A percentile compares a stretch with the other conserved stretches of the same genome.
Evolutionary conservation across 371 early-diverging fungal genomes (phyloP).

Genomic region (Mucor ambiguus): DNA sequence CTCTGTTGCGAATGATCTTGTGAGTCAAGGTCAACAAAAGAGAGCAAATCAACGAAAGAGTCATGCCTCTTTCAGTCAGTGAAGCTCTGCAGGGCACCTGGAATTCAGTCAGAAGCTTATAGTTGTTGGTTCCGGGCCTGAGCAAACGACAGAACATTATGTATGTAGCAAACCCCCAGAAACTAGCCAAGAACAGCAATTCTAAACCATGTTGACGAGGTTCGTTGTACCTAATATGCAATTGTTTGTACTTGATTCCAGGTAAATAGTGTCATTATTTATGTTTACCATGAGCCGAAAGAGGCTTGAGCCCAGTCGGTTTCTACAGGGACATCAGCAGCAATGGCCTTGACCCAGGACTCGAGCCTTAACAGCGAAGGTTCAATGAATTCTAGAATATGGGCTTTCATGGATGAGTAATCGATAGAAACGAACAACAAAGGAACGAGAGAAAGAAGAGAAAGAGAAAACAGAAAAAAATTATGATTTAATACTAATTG

Average conservation of each 20-base stretch:
- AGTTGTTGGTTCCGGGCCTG: conserved; percentile 42
- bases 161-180: conserved; percentile 43
- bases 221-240: conserved; percentile 52
- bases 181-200: conserved; percentile 48
- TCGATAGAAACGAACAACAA: conserved; percentile 2
- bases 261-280: background rate
- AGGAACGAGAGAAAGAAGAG: conserved; percentile 5
- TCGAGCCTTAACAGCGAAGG: conserved; percentile 36
- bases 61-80: conserved; percentile 48
- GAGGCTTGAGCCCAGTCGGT: conserved; percentile 60
- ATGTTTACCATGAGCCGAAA: conserved; percentile 58
- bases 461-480: background rate
- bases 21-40: conserved; percentile 52
- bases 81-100: conserved; percentile 38
- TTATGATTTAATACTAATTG: background rate
- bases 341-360: conserved; percentile 39
- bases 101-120: conserved; percentile 41
- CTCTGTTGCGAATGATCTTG: conserved; percentile 50
- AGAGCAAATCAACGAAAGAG: conserved; percentile 45
- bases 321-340: conserved; percentile 59
- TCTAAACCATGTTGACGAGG: conserved; percentile 66
- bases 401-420: background rate
- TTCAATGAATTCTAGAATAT: conserved; percentile 24
- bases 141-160: conserved; percentile 50
- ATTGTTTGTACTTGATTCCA: background rate